A percentile compares a stretch with the other conserved stretches of the same genome.
These are phyloP conservation scores for Naganishia sp. DNA, from an alignment of 1,284 basidiomycete genomes.

Conservation along the genomic window DNA sequence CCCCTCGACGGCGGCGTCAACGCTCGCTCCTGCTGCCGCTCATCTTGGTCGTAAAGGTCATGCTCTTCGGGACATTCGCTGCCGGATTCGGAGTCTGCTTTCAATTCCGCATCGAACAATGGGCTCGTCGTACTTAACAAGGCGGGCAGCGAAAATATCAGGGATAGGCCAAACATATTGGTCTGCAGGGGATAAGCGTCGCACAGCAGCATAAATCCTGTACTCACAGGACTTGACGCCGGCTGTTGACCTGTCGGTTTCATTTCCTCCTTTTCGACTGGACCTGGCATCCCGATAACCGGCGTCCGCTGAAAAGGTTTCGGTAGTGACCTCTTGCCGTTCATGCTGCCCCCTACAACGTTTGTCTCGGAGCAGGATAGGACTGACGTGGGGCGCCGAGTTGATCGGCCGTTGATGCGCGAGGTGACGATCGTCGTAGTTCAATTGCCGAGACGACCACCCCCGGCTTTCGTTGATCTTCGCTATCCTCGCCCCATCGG, in stretches of 20 bases:
- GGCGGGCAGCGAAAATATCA: conserved; percentile 47
- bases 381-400: conserved; percentile 15
- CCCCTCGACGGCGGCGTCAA: conserved; percentile 45
- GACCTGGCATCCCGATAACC: conserved; percentile 44
- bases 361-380: background rate
- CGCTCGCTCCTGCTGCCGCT: conserved; percentile 33
- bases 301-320: conserved; percentile 41
- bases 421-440: background rate
- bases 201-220: background rate
- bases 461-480: background rate
- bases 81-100: conserved; percentile 20
- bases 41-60: conserved; percentile 29
- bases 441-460: background rate
- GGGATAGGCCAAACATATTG: conserved; percentile 39
- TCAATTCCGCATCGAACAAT: conserved; percentile 35
- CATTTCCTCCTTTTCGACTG: conserved; percentile 32
- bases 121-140: conserved; percentile 42
- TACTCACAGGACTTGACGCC: conserved; percentile 23
- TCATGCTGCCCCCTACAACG: conserved; percentile 6
- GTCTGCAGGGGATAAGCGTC: conserved; percentile 28
- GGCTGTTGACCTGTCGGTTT: conserved; percentile 20
- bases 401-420: background rate
- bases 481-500: background rate
- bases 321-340: conserved; percentile 35
- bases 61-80: conserved; percentile 14